These are phyloP conservation scores for Salix dunnii DNA, from an alignment of 345 rosid species.

Conservation along the genomic window DNA sequence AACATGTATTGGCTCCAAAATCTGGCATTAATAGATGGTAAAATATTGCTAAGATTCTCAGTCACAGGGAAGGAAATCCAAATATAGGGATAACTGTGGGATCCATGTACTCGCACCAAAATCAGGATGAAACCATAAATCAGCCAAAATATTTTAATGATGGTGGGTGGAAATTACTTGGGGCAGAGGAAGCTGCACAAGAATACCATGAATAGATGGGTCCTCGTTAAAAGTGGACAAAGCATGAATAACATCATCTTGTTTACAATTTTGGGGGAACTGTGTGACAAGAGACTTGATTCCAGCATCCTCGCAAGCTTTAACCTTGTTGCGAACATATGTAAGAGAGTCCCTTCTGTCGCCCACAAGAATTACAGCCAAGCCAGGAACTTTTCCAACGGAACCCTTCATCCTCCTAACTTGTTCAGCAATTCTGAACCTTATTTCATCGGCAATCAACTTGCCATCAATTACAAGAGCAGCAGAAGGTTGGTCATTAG, in stretches of 20 bases:
- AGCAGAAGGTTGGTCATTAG: slow-evolving; percentile 38
- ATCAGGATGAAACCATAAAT: not conserved
- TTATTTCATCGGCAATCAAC: slow-evolving; percentile 70
- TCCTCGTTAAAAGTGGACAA: slow-evolving; percentile 54
- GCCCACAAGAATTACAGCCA: slow-evolving; percentile 83
- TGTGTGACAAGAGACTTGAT: slow-evolving; percentile 64
- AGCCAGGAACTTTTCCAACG: slow-evolving; percentile 73
- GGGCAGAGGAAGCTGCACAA: slow-evolving; percentile 93
- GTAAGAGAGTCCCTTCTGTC: slow-evolving; percentile 71
- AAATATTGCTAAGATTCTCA: not conserved
- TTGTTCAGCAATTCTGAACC: slow-evolving; percentile 48
- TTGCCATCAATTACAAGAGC: slow-evolving; percentile 63
- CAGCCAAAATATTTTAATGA: not conserved
- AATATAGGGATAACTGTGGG: not conserved
- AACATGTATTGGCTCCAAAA: not conserved
- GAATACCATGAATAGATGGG: slow-evolving; percentile 76
- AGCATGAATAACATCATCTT: slow-evolving; percentile 46
- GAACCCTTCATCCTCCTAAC: slow-evolving; percentile 69
- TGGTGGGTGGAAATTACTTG: slow-evolving; percentile 47
- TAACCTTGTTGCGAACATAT: slow-evolving; percentile 76
- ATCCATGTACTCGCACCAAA: not conserved
- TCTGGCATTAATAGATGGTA: not conserved
- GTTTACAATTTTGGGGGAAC: slow-evolving; percentile 54
- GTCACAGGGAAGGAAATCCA: too few species aligned
- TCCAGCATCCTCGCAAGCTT: slow-evolving; percentile 82